phyloP scores from a whole-genome alignment of 768 basidiomycete species.

The Dendrothele bispora region DNA sequence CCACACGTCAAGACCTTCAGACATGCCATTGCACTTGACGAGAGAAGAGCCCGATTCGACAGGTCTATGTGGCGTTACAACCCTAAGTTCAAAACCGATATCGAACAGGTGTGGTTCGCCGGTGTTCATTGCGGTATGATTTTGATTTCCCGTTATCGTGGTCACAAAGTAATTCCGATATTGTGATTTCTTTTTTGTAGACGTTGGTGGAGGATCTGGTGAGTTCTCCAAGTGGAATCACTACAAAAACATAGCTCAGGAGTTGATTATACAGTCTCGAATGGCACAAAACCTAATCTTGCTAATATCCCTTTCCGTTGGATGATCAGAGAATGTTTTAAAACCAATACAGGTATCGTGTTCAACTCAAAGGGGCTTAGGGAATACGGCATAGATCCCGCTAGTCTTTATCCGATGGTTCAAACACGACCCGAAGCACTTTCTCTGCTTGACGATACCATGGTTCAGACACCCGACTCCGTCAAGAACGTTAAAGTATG shows the following conservation, averaged over 20 bases:
- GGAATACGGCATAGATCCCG: not conserved
- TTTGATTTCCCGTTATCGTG: not conserved
- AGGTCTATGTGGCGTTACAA: conserved; percentile 14
- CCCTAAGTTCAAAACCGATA: conserved; percentile 16
- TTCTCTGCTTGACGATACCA: not conserved
- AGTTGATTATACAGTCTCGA: too few species aligned
- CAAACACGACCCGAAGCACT: not conserved
- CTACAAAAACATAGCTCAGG: conserved; percentile 1
- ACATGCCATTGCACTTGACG: conserved; percentile 30
- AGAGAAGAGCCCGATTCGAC: conserved; percentile 22
- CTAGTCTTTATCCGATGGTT: not conserved
- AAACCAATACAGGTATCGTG: conserved; percentile 33
- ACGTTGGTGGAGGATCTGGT: conserved; percentile 30
- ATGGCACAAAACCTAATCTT: conserved; percentile 17
- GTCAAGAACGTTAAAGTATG: not conserved
- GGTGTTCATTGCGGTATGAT: conserved; percentile 28
- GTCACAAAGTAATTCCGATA: not conserved
- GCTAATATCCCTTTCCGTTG: conserved; percentile 30
- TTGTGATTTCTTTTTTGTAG: conserved; percentile 3
- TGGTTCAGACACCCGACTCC: not conserved
- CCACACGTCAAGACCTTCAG: conserved; percentile 24
- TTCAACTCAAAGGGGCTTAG: conserved; percentile 32
- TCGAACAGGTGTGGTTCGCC: conserved; percentile 32
- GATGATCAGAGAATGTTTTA: conserved; percentile 46
- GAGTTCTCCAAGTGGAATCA: not conserved